These are phyloP conservation scores for Pittosporum tobira DNA, from an alignment of 129 eudicot genomes.

Conservation along the genomic window DNA sequence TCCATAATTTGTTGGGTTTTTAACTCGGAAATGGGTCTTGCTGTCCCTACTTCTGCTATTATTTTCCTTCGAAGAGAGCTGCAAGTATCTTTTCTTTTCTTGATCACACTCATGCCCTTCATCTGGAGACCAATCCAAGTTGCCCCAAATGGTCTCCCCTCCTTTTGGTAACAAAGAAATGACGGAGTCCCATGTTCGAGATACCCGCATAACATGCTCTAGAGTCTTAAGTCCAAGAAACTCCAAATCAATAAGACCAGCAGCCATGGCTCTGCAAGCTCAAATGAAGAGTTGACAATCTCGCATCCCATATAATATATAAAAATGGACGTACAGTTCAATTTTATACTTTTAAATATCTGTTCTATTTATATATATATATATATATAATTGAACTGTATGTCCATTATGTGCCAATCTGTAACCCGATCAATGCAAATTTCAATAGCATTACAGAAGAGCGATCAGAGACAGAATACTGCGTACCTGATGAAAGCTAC, in stretches of 20 bases:
- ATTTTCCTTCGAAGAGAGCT: constrained; percentile 25
- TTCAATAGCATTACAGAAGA: background rate
- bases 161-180: constrained; percentile 86
- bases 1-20: constrained; percentile 48
- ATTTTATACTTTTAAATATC: no score
- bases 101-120: constrained; percentile 47
- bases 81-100: constrained; percentile 22
- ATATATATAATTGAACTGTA: no score
- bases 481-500: constrained; percentile 70
- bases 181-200: constrained; percentile 83
- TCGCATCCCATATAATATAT: background rate
- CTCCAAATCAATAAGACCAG: constrained; percentile 71
- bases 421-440: background rate
- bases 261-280: constrained; percentile 73
- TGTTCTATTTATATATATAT: no score
- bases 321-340: no score
- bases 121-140: constrained; percentile 81
- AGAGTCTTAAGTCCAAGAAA: constrained; percentile 61
- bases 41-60: constrained; percentile 33
- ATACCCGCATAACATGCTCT: constrained; percentile 63
- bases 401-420: background rate
- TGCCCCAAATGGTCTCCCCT: constrained; percentile 82
- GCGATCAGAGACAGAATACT: background rate
- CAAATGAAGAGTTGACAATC: background rate
- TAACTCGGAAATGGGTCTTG: constrained; percentile 19